Percentiles rank a stretch among this genome's conserved stretches.
Evolutionary conservation across 805 yeast species (phyloP).

Genomic region (Metschnikowia colocasiae): DNA sequence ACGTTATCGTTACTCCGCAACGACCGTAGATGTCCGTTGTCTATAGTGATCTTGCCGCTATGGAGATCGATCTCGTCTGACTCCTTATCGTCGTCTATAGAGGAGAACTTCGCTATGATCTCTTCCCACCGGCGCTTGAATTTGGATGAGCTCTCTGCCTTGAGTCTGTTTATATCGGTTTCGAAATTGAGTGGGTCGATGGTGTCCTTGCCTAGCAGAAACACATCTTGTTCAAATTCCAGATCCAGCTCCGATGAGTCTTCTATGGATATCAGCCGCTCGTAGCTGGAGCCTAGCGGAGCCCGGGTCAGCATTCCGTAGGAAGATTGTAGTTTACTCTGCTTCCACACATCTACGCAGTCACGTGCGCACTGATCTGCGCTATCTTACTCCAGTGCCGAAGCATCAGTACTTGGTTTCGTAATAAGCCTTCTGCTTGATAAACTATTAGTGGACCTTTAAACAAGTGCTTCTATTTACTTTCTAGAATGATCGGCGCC

Average conservation of each 20-base stretch:
- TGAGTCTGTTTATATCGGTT: conserved; percentile 24
- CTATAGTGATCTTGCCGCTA: conserved; percentile 61
- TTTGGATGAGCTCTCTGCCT: conserved; percentile 25
- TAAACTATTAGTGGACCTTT: no score
- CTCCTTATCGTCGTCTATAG: conserved; percentile 45
- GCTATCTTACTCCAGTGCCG: neutral
- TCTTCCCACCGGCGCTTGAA: conserved; percentile 42
- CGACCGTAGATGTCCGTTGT: conserved; percentile 65
- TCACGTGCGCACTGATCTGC: conserved; percentile 3
- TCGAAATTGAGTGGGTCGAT: conserved; percentile 12
- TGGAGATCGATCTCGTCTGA: conserved; percentile 64
- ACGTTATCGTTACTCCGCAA: conserved; percentile 21
- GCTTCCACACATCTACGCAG: neutral
- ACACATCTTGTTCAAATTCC: neutral
- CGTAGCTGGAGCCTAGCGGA: conserved; percentile 10
- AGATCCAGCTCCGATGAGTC: conserved; percentile 15
- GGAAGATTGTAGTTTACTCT: neutral
- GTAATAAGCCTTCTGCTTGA: no score
- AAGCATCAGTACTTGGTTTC: neutral
- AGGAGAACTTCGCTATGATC: conserved; percentile 50
- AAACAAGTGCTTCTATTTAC: no score
- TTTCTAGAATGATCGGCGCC: no score
- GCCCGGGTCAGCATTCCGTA: conserved; percentile 6
- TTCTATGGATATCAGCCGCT: conserved; percentile 23
- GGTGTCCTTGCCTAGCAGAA: conserved; percentile 15